phyloP scores from a whole-genome alignment of 78 protist species.

The Speleostelium caveatum region DNA sequence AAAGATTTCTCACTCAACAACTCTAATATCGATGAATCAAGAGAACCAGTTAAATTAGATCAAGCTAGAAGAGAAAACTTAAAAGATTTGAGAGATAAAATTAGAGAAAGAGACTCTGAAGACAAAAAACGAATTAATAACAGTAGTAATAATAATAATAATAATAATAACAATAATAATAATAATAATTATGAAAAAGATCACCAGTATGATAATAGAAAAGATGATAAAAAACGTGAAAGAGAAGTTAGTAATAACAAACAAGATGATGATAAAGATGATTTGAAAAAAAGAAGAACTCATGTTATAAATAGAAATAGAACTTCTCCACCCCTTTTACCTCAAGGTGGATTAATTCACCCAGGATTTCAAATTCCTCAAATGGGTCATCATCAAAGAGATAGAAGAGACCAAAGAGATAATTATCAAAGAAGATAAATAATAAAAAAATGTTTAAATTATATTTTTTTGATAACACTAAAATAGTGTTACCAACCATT shows the following conservation, averaged over 20 bases:
- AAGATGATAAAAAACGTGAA: conserved; percentile 2
- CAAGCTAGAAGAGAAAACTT: neutral
- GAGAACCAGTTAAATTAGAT: neutral
- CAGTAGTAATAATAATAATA: neutral
- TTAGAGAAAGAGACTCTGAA: neutral
- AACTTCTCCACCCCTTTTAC: neutral
- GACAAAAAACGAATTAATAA: neutral
- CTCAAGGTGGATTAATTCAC: neutral
- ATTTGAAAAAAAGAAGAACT: neutral
- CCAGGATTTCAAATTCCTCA: neutral
- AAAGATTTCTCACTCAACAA: too few species aligned
- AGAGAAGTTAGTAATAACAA: neutral
- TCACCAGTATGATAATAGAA: neutral
- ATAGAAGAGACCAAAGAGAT: neutral
- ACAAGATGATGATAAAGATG: neutral
- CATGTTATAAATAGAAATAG: neutral
- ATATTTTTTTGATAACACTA: too few species aligned
- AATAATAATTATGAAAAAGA: neutral
- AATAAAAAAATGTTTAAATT: too few species aligned
- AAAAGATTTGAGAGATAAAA: neutral
- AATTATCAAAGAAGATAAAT: neutral
- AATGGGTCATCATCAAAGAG: neutral
- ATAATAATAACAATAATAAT: neutral
- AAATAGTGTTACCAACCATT: neutral
- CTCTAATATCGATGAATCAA: neutral